Conservation (phyloP, 371 early-diverging fungal species). For the Haplosporangium sp. region DNA sequence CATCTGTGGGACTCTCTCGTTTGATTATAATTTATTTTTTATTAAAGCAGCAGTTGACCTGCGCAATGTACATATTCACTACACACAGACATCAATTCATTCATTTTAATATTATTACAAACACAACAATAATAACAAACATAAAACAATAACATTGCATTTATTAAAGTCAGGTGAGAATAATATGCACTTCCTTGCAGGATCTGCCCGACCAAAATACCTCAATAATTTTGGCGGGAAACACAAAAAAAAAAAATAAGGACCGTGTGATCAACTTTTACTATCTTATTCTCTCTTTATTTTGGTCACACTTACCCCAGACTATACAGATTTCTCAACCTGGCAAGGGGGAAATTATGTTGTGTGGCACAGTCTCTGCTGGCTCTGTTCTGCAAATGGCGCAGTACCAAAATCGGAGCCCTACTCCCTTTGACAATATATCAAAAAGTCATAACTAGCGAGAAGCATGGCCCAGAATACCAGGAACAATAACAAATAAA, state of each 20-base stretch:
- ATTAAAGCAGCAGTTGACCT: too few relatives aligned
- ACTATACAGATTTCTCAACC: too few relatives aligned
- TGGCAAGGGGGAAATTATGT: background rate
- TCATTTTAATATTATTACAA: background rate
- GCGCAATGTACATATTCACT: too few relatives aligned
- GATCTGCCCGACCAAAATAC: background rate
- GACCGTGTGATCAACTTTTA: background rate
- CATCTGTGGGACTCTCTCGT: background rate
- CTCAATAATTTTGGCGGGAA: conserved; percentile 5
- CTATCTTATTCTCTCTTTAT: background rate
- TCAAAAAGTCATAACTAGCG: too few relatives aligned
- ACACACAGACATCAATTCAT: too few relatives aligned
- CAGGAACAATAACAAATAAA: too few relatives aligned
- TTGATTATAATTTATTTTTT: too few relatives aligned
- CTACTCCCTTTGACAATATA: too few relatives aligned
- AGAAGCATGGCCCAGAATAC: too few relatives aligned
- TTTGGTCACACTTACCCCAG: background rate
- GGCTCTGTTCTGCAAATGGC: background rate
- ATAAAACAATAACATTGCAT: background rate
- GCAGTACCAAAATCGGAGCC: too few relatives aligned
- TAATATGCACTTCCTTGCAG: conserved; percentile 2
- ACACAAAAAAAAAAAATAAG: background rate
- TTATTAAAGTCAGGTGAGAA: background rate
- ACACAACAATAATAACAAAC: background rate
- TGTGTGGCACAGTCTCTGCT: background rate